phyloP scores from a whole-genome alignment of 768 basidiomycete species.

The Pleurotus cornucopiae region DNA sequence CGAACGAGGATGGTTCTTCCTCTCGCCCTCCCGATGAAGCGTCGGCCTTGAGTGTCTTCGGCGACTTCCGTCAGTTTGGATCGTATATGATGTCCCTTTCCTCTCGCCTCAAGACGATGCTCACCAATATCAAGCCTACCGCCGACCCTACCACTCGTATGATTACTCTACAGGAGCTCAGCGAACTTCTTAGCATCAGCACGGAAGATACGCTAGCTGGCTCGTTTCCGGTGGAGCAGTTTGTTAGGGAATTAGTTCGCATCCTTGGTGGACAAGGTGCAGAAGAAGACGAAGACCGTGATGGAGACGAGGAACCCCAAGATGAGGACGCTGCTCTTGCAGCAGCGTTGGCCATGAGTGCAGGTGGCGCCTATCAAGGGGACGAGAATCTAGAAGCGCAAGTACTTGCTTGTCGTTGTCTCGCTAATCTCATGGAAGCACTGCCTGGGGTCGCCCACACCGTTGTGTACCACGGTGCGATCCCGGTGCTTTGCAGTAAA shows the following conservation, averaged over 20 bases:
- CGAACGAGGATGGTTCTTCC: conserved; percentile 28
- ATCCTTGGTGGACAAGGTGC: conserved; percentile 81
- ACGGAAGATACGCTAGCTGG: conserved; percentile 96
- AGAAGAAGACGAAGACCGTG: conserved; percentile 73
- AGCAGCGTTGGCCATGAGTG: conserved; percentile 81
- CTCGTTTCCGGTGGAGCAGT: conserved; percentile 92
- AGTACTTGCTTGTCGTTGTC: conserved; percentile 91
- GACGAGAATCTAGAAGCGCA: conserved; percentile 92
- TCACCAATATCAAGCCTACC: conserved; percentile 81
- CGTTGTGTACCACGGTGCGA: conserved; percentile 97
- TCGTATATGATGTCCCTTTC: conserved; percentile 92
- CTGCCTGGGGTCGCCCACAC: conserved; percentile 96
- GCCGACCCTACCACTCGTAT: conserved; percentile 85
- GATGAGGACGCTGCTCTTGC: conserved; percentile 88
- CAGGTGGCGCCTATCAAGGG: conserved; percentile 62
- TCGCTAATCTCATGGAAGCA: conserved; percentile 99
- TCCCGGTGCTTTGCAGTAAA: conserved; percentile 96
- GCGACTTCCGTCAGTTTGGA: conserved; percentile 83
- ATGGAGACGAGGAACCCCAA: conserved; percentile 62
- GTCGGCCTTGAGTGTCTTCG: conserved; percentile 76
- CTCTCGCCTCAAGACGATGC: conserved; percentile 83
- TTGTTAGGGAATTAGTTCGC: conserved; percentile 86
- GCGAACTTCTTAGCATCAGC: conserved; percentile 91
- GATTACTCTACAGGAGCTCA: conserved; percentile 88
- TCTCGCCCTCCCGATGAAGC: conserved; percentile 57